Base-by-base conservation (phyloP, 2,329 filamentous ascomycete species). In the Fusarium equiseti region DNA sequence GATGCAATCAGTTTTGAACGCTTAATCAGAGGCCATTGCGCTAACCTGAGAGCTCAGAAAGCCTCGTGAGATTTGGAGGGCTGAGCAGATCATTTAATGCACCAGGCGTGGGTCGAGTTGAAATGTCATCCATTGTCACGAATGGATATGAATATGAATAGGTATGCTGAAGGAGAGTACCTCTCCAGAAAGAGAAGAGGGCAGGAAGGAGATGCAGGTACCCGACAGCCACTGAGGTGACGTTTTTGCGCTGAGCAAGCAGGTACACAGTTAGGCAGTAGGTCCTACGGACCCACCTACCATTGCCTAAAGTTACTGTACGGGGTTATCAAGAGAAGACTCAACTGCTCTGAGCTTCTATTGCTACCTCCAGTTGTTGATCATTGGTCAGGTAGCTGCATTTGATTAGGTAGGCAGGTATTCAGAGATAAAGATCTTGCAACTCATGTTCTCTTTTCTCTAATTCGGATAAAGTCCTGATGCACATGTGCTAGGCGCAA, bases 11-110 rank as follows among this genome's bases (percentile, higher is more conserved):
- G 29, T 20, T 42, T 45, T 31, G 26, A 7, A 11, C 20, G 12
- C 10, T 18, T 46, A 9, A 26, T 52, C 45, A 49, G 35, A 20
- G 44, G 13, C 20, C 26, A 11, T 22, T 24, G 22, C 7, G 16
- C 59, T 43, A 69, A 72, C 68, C 64, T n/a, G 55, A 52, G 29
- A 71, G 40, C 29, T 62, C 55, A 45, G 55, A 31, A 24, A 75
- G 50, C 18, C 38, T 50, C 16, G 48, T 18, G 20, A 49, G 31
- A 35, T 75, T 75, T 15, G 31, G 51, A 29, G 38, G 32, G 9
- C 73, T 27, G 16, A 75, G 40, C 5, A 75, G 54, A 13, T 48
- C 56, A n/a, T 66, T 27, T 26, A 66, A 46, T 35, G 27, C 62
- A n/a, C n/a, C 20, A 8, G 46, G 15, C 9, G 20, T 13, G 10